Evolutionary conservation across 257 asterid species (phyloP), one percentile per base, ranked within the genome.

Genomic region (Nicotiana sylvestris): DNA sequence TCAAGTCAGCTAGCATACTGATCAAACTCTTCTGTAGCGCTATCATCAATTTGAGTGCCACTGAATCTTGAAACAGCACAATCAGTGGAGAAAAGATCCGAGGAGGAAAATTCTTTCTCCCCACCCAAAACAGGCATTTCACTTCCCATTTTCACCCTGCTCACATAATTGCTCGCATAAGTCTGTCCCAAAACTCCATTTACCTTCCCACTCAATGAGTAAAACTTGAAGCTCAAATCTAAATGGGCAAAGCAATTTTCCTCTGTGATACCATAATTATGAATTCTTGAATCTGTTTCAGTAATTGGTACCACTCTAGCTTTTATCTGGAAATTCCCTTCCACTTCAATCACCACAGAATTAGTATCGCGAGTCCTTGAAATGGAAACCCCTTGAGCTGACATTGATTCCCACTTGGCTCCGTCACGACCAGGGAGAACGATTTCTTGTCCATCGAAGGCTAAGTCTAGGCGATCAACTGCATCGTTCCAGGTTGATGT

Each of bases 51-150:
- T 76, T 32, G 56, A 18, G 82, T 81, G 49, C 92, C 90, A 5
- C 69, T 82, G 87, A 94, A 93, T 86, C 89, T 92, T 51, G 98
- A 84, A 76, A 87, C 95, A 8, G 84, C 86, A 70, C 98, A 92
- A 77, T 92, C 98, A 0, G 96, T 88, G 6, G 95, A 88, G 82
- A 95, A 90, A 21, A 95, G 65, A 77, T 80, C 39, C 0, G 98
- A 89, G 37, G 97, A 90, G 13, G 89, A 83, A 51, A 91, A 95
- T 51, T 95, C 92, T 70, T 37, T 86, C 56, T 88, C 77, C 1
- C 98, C 98, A n/a, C 98, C 98, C 64, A 93, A 88, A 87, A 95
- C 95, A 5, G 98, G 97, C 95, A 92, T 92, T 77, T 83, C 89
- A 25, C 91, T 86, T 39, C 98, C 98, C 97, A 93, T 93, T 88